Evolutionary conservation across 768 basidiomycete species (phyloP).

Genomic region (Gymnopilus junonius): DNA sequence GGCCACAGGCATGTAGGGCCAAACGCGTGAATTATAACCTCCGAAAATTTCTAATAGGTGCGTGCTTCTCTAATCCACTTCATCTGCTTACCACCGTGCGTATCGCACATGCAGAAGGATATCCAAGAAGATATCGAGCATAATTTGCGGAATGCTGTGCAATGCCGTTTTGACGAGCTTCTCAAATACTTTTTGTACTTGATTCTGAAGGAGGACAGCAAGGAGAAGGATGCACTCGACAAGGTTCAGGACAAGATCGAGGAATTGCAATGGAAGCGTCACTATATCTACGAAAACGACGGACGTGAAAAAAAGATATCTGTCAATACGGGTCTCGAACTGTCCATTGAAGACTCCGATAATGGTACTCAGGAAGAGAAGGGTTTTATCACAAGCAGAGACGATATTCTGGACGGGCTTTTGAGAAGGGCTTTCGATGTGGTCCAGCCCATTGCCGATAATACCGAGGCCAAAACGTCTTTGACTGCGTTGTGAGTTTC

Average conservation of each 20-base stretch:
- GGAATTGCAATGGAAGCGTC: background rate
- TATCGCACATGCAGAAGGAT: background rate
- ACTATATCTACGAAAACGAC: background rate
- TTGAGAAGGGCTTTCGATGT: background rate
- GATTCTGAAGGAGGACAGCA: background rate
- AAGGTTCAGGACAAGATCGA: background rate
- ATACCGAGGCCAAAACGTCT: background rate
- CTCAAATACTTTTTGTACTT: background rate
- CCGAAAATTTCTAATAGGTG: too few species aligned
- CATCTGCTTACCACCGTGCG: too few species aligned
- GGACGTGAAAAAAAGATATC: background rate
- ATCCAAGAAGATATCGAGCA: background rate
- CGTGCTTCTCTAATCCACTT: too few species aligned
- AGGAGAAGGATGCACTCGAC: background rate
- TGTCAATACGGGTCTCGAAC: background rate
- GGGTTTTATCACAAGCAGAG: background rate
- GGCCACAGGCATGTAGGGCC: too few species aligned
- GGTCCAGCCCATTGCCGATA: background rate
- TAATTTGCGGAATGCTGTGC: background rate
- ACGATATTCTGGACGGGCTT: background rate
- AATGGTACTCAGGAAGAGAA: background rate
- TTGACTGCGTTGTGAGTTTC: background rate
- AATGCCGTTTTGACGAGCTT: background rate
- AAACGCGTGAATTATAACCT: too few species aligned
- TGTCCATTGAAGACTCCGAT: background rate